These are phyloP conservation scores for Symbiodinium pilosum DNA, from an alignment of 73 alveolate species.

Conservation along the genomic window DNA sequence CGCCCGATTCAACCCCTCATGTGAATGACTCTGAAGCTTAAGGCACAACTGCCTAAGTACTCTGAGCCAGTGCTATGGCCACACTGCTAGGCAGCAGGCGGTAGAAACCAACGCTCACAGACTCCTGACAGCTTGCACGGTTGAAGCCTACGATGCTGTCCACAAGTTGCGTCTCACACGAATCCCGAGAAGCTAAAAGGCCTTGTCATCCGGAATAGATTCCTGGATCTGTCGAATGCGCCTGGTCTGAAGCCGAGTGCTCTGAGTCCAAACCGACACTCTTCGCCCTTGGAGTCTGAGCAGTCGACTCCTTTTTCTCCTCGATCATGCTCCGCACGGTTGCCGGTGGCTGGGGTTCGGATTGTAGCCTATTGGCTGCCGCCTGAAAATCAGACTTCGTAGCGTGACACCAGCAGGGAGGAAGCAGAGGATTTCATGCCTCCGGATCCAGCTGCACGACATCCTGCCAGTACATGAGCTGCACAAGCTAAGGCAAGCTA, in stretches of 20 bases:
- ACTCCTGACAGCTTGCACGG: slow-evolving; percentile 25
- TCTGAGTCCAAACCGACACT: too few relatives aligned
- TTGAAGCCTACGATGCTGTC: not conserved
- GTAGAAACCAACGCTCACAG: slow-evolving; percentile 52
- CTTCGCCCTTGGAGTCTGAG: not conserved
- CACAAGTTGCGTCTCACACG: not conserved
- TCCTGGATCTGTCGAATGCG: slow-evolving; percentile 80
- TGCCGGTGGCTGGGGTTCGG: slow-evolving; percentile 76
- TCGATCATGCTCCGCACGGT: slow-evolving; percentile 67
- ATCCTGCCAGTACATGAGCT: slow-evolving; percentile 40
- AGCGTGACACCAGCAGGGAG: not conserved
- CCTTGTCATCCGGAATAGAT: slow-evolving; percentile 90
- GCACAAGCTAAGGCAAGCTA: too few relatives aligned
- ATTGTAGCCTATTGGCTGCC: slow-evolving; percentile 33
- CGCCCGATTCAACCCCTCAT: slow-evolving; percentile 69
- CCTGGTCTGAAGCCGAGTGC: slow-evolving; percentile 6
- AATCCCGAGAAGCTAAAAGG: not conserved
- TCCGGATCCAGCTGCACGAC: slow-evolving; percentile 88
- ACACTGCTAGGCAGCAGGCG: not conserved
- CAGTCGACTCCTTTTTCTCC: slow-evolving; percentile 36
- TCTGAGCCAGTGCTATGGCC: too few relatives aligned
- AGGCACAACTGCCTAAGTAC: not conserved
- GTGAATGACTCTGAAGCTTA: not conserved
- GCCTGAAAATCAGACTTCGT: not conserved
- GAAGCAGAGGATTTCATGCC: not conserved